Base-by-base conservation (phyloP, 139 green algal genomes). In the Nannochloris sp. region DNA sequence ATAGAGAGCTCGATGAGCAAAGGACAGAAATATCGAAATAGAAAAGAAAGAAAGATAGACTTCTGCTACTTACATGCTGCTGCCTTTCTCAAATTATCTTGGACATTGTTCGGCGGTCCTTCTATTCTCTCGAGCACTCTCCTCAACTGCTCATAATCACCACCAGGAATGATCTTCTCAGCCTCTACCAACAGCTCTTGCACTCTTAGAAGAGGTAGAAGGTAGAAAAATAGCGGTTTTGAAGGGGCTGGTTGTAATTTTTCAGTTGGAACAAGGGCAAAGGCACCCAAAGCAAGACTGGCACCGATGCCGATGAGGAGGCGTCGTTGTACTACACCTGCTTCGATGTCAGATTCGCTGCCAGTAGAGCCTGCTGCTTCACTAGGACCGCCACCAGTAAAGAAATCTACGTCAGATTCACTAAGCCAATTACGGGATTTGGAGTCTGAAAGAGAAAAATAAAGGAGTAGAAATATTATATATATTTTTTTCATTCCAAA, bases 211-310 rank as follows among this genome's bases (percentile, higher is more conserved):
- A 92, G 64, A 2, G 83, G 80, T 4, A 78, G 71, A 9, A 91
- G 37, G 72, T 91, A 92, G 30, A 87, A 85, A 59, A 83, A 92
- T 31, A 92, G 55, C 1, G 86, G 85, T 57, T 88, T 84, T 56
- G 58, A 48, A 9, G 86, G 86, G 42, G 76, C 71, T 7, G 72
- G 42, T 9, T 70, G 61, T 60, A 92, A 70, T 2, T 70, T 60
- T 25, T 84, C 72, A 3, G 84, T 91, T 34, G 85, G 85, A 23
- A 92, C 72, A 24, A 90, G 57, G 2, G 84, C 82, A 64, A 92
- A 82, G 0, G 78, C 84, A 2, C 38, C 56, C 30, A 82, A 34
- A 10, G 51, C 85, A 1, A 51, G 64, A 0, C 68, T 63, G 15
- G 64, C 14, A 0, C 66, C 38, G 8, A 70, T 27, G 32, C 83